Percentiles rank a stretch among this genome's conserved stretches.
Evolutionary conservation across 257 asterid genomes (phyloP).

Genomic region (Solanum sejunctum): DNA sequence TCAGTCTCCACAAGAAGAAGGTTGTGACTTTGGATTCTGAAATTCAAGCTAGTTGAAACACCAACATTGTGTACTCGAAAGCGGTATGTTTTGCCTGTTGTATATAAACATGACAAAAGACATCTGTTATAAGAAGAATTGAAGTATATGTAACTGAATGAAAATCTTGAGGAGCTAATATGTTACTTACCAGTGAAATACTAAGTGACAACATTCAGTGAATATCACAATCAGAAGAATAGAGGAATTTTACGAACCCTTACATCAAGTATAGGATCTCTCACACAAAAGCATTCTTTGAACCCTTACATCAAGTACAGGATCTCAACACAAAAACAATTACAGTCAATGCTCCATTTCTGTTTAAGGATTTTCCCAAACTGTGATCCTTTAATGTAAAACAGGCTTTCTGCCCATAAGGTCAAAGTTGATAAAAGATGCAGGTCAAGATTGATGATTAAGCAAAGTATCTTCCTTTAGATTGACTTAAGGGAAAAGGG

Average conservation of each 20-base stretch:
- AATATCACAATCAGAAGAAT: not conserved
- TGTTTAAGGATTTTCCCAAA: not conserved
- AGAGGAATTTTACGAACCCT: not conserved
- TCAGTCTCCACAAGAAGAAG: conserved; percentile 88
- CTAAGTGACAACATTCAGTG: not conserved
- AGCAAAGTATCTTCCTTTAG: not conserved
- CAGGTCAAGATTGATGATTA: not conserved
- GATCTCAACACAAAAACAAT: not conserved
- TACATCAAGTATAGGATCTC: not conserved
- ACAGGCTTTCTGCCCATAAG: not conserved
- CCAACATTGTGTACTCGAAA: conserved; percentile 80
- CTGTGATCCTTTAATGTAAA: not conserved
- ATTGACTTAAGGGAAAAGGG: not conserved
- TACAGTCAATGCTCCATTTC: not conserved
- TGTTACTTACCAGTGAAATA: not conserved
- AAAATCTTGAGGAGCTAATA: not conserved
- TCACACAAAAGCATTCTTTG: not conserved
- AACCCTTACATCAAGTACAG: not conserved
- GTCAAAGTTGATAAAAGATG: not conserved
- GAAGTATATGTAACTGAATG: not conserved
- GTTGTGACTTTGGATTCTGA: conserved; percentile 85
- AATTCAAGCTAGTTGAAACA: conserved; percentile 79
- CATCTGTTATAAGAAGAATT: not conserved
- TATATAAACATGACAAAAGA: conserved; percentile 7
- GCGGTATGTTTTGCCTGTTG: conserved; percentile 82